phyloP scores from a whole-genome alignment of 1,139 yeast genomes.

The Pichia inconspicua region DNA sequence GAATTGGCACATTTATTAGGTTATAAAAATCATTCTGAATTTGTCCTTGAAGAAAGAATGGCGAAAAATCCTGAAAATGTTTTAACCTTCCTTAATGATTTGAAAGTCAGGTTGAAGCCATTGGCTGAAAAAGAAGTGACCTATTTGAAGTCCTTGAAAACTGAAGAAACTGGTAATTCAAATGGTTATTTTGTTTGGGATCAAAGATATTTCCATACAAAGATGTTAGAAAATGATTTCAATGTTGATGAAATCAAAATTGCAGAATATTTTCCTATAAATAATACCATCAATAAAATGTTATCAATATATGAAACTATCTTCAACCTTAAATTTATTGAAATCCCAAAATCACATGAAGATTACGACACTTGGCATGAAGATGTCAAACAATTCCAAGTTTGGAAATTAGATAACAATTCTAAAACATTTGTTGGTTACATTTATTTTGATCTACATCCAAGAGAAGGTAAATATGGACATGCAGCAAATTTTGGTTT shows the following conservation, averaged over 20 bases:
- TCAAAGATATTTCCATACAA: constrained; percentile 54
- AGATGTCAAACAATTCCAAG: constrained; percentile 69
- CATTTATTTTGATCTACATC: constrained; percentile 74
- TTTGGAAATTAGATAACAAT: constrained; percentile 53
- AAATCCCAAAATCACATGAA: constrained; percentile 32
- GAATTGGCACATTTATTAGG: constrained; percentile 58
- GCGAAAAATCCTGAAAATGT: constrained; percentile 63
- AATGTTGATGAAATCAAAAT: constrained; percentile 65
- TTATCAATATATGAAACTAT: constrained; percentile 59
- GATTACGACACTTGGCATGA: constrained; percentile 54
- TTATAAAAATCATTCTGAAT: constrained; percentile 60
- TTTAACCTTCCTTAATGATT: constrained; percentile 50
- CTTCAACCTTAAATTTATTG: constrained; percentile 59
- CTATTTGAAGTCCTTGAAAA: constrained; percentile 44
- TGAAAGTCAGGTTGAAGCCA: constrained; percentile 49
- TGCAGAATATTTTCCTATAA: constrained; percentile 72
- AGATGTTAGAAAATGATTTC: constrained; percentile 57
- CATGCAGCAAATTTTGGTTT: constrained; percentile 81
- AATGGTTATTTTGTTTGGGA: constrained; percentile 62
- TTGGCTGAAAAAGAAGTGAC: constrained; percentile 50
- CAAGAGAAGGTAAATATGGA: constrained; percentile 78
- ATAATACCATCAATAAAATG: constrained; percentile 61
- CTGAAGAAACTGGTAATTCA: constrained; percentile 33
- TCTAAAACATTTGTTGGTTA: constrained; percentile 65
- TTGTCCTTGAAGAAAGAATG: constrained; percentile 68